phyloP scores from a whole-genome alignment of 805 yeast genomes.

The Pichia pseudocactophila region DNA sequence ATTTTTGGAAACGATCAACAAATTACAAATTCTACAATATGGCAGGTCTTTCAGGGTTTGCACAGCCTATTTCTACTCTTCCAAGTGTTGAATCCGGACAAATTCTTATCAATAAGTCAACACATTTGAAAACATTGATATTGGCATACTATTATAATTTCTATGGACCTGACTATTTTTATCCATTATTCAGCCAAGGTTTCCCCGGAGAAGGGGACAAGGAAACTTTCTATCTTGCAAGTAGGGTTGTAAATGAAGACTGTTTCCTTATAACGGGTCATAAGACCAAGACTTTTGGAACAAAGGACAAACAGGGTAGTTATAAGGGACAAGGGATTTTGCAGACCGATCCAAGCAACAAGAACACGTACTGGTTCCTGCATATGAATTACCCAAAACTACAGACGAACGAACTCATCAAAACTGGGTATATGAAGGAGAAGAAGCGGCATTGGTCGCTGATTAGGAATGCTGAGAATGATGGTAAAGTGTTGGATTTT shows the following conservation, averaged over 20 bases:
- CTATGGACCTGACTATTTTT: conserved; percentile 57
- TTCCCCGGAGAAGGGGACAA: conserved; percentile 76
- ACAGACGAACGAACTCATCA: conserved; percentile 15
- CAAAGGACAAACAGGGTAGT: conserved; percentile 17
- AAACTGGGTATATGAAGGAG: conserved; percentile 15
- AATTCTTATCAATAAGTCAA: conserved; percentile 48
- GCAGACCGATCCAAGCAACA: conserved; percentile 23
- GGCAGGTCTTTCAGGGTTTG: conserved; percentile 33
- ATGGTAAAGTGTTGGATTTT: conserved; percentile 5
- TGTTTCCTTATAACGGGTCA: conserved; percentile 22
- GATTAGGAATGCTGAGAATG: conserved; percentile 25
- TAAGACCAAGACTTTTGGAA: conserved; percentile 26
- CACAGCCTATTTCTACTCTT: conserved; percentile 31
- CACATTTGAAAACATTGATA: conserved; percentile 49
- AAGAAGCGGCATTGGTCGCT: conserved; percentile 20
- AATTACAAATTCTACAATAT: conserved; percentile 46
- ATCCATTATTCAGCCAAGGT: conserved; percentile 62
- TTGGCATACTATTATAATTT: conserved; percentile 58
- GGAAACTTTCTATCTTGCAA: conserved; percentile 67
- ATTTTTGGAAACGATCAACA: conserved; percentile 59
- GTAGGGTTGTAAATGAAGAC: conserved; percentile 32
- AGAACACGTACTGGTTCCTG: conserved; percentile 19
- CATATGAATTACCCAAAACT: conserved; percentile 28
- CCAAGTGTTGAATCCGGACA: conserved; percentile 69
- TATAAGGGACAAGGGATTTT: conserved; percentile 26